These are phyloP conservation scores for Polygonum aviculare DNA, from an alignment of 148 eudicot species.

Conservation along the genomic window DNA sequence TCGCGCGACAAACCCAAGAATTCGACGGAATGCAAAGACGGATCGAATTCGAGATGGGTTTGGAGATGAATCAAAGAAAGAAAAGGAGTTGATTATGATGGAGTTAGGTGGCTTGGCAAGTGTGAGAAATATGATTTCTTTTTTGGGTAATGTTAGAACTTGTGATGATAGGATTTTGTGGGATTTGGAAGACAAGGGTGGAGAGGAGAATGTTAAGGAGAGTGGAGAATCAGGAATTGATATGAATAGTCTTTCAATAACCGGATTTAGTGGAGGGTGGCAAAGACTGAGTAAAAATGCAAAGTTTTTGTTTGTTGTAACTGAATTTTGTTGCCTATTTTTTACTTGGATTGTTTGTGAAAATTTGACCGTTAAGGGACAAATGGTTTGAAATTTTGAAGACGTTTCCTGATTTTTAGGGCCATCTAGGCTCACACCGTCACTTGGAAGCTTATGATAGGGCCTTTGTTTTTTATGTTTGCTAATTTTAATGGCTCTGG, in stretches of 20 bases:
- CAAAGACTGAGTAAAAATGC: conserved; percentile 44
- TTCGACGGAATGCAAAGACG: background rate
- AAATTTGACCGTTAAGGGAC: conserved; percentile 6
- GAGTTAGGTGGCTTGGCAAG: background rate
- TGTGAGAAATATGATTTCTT: background rate
- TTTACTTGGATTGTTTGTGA: conserved; percentile 9
- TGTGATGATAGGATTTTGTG: background rate
- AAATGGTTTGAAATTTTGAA: conserved; percentile 6
- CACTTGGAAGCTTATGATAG: background rate
- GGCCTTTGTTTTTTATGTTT: background rate
- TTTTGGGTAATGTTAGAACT: background rate
- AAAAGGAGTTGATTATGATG: background rate
- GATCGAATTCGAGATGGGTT: background rate
- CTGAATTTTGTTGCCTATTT: conserved; percentile 24
- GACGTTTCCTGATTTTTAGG: conserved; percentile 27
- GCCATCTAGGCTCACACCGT: conserved; percentile 14
- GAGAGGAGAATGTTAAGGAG: background rate
- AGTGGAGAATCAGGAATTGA: background rate
- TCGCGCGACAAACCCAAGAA: background rate
- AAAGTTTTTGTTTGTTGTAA: conserved; percentile 13
- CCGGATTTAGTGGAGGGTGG: conserved; percentile 12
- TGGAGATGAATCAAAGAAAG: background rate
- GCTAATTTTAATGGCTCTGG: background rate
- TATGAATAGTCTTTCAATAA: background rate
- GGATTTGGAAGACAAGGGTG: background rate